Evolutionary conservation across 2,329 filamentous ascomycete species (phyloP).

Genomic region (Chalaropsis thielavioides): DNA sequence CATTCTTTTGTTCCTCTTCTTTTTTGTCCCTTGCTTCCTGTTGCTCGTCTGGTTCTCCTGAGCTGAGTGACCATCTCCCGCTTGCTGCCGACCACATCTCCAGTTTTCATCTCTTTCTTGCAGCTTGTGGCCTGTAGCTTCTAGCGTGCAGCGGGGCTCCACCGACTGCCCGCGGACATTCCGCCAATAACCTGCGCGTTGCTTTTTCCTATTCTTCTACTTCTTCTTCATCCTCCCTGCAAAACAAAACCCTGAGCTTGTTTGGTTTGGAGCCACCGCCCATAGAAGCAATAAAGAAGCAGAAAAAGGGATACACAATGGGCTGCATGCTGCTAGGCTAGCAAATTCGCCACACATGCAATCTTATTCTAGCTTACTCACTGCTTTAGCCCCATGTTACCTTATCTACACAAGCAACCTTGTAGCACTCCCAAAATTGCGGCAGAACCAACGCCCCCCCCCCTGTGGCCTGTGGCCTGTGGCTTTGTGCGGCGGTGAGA

Average conservation of each 20-base stretch:
- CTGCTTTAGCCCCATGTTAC: not conserved
- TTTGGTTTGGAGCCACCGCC: not conserved
- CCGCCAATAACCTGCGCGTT: not conserved
- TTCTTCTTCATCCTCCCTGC: not conserved
- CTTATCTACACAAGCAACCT: no score
- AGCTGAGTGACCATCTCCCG: no score
- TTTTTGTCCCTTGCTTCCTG: no score
- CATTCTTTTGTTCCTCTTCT: not conserved
- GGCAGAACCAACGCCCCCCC: not conserved
- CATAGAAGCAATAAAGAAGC: not conserved
- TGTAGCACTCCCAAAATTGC: not conserved
- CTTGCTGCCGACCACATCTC: not conserved
- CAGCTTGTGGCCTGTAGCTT: not conserved
- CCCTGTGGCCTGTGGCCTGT: not conserved
- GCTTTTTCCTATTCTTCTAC: not conserved
- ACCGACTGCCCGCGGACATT: not conserved
- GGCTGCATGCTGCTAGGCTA: not conserved
- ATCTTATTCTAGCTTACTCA: not conserved
- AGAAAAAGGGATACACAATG: not conserved
- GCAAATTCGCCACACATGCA: not conserved
- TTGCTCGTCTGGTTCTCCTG: no score
- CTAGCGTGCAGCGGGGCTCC: not conserved
- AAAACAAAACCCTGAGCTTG: not conserved
- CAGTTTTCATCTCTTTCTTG: slow-evolving; percentile 6
- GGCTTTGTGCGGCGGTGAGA: not conserved